Evolutionary conservation across 1,284 basidiomycete genomes (phyloP), one percentile per base, ranked within the genome.

Genomic region (Malassezia pachydermatis): DNA sequence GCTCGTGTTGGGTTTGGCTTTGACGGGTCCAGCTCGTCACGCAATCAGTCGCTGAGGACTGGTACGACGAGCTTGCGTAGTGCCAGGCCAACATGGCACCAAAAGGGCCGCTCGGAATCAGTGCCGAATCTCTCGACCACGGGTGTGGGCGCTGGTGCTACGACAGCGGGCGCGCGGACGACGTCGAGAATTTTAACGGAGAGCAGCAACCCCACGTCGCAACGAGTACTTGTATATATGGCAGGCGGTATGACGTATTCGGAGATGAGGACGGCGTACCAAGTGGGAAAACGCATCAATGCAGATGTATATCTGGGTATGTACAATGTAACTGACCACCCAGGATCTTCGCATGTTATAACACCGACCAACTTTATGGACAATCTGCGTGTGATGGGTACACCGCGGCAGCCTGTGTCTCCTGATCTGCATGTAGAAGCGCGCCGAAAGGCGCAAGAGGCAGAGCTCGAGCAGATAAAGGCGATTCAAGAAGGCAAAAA

Each of bases 231-330:
- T 42, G 78, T 96, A 33, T 98, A 96, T 72, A 78, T 96, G 11
- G 87, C 87, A 10, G 94, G 94, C 25, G 94, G 94, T 1, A 84
- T 94, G 80, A 94, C 92, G 2, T 94, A 90, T 72, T 88, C 87
- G 0, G 94, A 99, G 74, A 84, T 94, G 72, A 77, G 92, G 48
- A 82, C 88, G 67, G 83, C 80, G 27, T 98, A 96, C 70, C 77
- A 84, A 43, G 75, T 92, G 7, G 84, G 86, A 4, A 77, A 77
- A 41, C 70, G 79, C 6, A 73, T 88, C 41, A 83, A 83, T 63
- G 88, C 85, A 72, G 92, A 98, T 62, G 80, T 96, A 48, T 85
- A 83, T 73, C 86, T 98, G 57, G 90, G 92, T 24, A n/a, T n/a
- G n/a, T n/a, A n/a, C 41, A 83, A 83, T 63, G 88, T 84, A 72